phyloP scores from a whole-genome alignment of 2,329 filamentous ascomycete species.

The Ploettnerulaceae sp. region DNA sequence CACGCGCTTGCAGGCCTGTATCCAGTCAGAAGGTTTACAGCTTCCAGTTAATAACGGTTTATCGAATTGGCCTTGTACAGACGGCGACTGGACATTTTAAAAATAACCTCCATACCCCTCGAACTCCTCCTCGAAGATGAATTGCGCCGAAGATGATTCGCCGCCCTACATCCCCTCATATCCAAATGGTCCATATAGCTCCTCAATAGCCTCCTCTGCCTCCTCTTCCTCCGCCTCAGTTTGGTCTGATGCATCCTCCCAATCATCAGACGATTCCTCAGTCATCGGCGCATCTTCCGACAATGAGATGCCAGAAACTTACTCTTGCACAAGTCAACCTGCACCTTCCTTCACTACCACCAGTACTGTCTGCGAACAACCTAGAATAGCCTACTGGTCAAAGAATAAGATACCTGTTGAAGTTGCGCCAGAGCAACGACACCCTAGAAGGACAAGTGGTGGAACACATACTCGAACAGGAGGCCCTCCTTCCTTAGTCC shows the following conservation, averaged over 20 bases:
- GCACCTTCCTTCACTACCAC: slow-evolving; percentile 34
- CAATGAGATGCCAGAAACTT: slow-evolving; percentile 45
- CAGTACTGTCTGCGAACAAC: slow-evolving; percentile 32
- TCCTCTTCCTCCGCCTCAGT: slow-evolving; percentile 73
- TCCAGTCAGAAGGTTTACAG: slow-evolving; percentile 40
- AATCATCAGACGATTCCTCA: slow-evolving; percentile 65
- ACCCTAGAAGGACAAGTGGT: slow-evolving; percentile 53
- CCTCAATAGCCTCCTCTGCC: slow-evolving; percentile 67
- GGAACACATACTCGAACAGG: slow-evolving; percentile 52
- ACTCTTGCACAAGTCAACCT: slow-evolving; percentile 33
- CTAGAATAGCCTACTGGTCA: slow-evolving; percentile 32
- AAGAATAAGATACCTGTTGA: slow-evolving; percentile 37
- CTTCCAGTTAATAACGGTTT: slow-evolving; percentile 39
- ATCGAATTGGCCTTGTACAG: slow-evolving; percentile 46
- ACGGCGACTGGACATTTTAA: slow-evolving; percentile 51
- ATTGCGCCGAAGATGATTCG: slow-evolving; percentile 48
- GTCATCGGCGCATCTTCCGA: slow-evolving; percentile 52
- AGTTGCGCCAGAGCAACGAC: slow-evolving; percentile 57
- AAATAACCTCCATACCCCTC: slow-evolving; percentile 26
- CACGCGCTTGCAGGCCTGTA: slow-evolving; percentile 35
- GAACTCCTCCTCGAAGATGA: slow-evolving; percentile 50
- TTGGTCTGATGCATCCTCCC: slow-evolving; percentile 69
- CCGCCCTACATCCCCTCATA: slow-evolving; percentile 46
- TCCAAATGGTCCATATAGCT: slow-evolving; percentile 58
- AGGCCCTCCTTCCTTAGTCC: slow-evolving; percentile 69